These are phyloP conservation scores for Talaromyces sp. DNA, from an alignment of 2,329 filamentous ascomycete genomes.

Conservation along the genomic window DNA sequence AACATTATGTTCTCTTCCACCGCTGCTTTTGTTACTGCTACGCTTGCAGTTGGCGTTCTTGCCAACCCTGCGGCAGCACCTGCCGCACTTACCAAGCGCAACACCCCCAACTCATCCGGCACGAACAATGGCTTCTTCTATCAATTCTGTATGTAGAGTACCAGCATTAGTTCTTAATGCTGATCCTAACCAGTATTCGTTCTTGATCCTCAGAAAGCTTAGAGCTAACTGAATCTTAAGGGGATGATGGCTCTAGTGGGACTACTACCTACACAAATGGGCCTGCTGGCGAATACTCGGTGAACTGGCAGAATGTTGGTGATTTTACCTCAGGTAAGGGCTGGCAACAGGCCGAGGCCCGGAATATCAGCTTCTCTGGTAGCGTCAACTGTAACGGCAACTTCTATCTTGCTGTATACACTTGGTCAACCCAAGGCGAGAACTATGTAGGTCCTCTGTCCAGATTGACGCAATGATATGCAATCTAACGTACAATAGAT, in stretches of 20 bases:
- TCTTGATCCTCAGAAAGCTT: neutral
- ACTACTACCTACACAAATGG: neutral
- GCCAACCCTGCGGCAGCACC: neutral
- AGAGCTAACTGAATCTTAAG: neutral
- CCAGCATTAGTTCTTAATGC: neutral
- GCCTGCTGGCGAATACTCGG: neutral
- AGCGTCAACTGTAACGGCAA: neutral
- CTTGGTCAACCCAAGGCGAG: neutral
- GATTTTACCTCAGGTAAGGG: neutral
- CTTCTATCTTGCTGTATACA: constrained; percentile 8
- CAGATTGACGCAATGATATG: neutral
- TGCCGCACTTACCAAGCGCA: neutral
- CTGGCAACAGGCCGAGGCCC: neutral
- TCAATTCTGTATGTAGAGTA: constrained; percentile 1
- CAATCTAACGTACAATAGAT: neutral
- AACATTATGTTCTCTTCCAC: neutral
- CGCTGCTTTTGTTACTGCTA: neutral
- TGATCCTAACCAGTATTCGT: neutral
- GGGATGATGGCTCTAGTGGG: neutral
- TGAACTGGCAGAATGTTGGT: neutral
- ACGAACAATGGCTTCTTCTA: constrained; percentile 4
- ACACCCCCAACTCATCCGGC: neutral
- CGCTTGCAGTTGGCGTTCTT: neutral
- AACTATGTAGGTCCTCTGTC: neutral
- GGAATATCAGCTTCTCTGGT: neutral